phyloP scores from a whole-genome alignment of 2,329 filamentous ascomycete genomes.

The Parastagonospora avenae region DNA sequence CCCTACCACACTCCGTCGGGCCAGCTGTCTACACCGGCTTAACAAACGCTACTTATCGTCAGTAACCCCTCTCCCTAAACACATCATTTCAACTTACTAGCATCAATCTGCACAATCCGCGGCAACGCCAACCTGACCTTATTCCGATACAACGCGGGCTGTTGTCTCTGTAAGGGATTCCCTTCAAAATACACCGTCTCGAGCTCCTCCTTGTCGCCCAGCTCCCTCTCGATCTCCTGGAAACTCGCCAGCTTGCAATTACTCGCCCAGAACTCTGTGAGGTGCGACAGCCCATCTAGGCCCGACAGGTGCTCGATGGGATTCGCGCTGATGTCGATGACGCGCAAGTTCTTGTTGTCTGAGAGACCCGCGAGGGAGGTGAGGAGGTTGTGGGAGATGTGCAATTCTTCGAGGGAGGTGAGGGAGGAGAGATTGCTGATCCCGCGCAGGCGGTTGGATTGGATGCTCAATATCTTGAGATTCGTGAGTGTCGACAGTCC shows the following conservation, averaged over 20 bases:
- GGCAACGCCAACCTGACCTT: constrained; percentile 89
- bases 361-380: constrained; percentile 73
- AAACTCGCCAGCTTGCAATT: constrained; percentile 85
- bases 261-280: constrained; percentile 95
- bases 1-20: too few species aligned
- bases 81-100: constrained; percentile 72
- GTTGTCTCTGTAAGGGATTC: constrained; percentile 81
- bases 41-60: constrained; percentile 10
- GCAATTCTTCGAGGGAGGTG: constrained; percentile 83
- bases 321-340: constrained; percentile 91
- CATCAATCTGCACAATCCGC: constrained; percentile 91
- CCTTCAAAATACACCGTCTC: constrained; percentile 96
- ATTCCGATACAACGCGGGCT: constrained; percentile 88
- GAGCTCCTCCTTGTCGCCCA: constrained; percentile 78
- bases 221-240: constrained; percentile 76
- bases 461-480: constrained; percentile 87
- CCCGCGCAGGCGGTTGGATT: constrained; percentile 87
- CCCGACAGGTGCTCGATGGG: constrained; percentile 76
- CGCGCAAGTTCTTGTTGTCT: constrained; percentile 60
- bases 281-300: constrained; percentile 67
- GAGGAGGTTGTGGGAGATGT: constrained; percentile 94
- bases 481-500: constrained; percentile 76
- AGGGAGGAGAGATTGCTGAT: constrained; percentile 77
- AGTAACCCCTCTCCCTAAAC: neutral
- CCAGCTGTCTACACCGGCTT: neutral